These are phyloP conservation scores for Mortierella sp. DNA, from an alignment of 371 early-diverging fungal genomes.

Conservation along the genomic window DNA sequence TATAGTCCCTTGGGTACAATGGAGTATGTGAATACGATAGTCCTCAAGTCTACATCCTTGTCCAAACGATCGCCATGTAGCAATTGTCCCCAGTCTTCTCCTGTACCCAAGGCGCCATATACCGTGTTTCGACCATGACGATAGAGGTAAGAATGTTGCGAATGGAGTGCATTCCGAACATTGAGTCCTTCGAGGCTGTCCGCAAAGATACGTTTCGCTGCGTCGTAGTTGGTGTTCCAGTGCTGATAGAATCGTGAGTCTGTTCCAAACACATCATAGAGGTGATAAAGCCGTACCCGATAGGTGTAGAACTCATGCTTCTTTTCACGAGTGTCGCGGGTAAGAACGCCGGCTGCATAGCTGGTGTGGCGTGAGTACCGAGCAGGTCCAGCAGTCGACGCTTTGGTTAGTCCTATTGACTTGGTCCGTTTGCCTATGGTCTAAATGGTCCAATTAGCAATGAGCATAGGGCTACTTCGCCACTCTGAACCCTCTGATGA, in stretches of 20 bases:
- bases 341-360: slow-evolving; percentile 50
- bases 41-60: slow-evolving; percentile 21
- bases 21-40: slow-evolving; percentile 42
- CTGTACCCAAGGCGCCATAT: slow-evolving; percentile 24
- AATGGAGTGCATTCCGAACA: slow-evolving; percentile 43
- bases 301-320: slow-evolving; percentile 46
- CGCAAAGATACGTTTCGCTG: slow-evolving; percentile 40
- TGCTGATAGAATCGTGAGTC: slow-evolving; percentile 26
- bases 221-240: slow-evolving; percentile 41
- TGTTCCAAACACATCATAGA: slow-evolving; percentile 38
- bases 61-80: slow-evolving; percentile 38
- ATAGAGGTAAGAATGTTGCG: slow-evolving; percentile 50
- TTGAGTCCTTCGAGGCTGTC: slow-evolving; percentile 36
- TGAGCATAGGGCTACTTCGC: too few species aligned
- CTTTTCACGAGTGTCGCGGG: slow-evolving; percentile 31
- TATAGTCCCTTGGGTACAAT: slow-evolving; percentile 47
- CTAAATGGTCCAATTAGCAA: too few species aligned
- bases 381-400: slow-evolving; percentile 37
- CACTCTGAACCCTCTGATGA: too few species aligned
- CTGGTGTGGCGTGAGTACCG: slow-evolving; percentile 53
- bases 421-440: slow-evolving; percentile 18
- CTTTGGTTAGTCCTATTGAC: slow-evolving; percentile 7
- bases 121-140: slow-evolving; percentile 35
- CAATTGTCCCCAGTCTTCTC: slow-evolving; percentile 22
- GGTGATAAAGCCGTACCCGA: slow-evolving; percentile 43